These are phyloP conservation scores for Eimeria necatrix DNA, from an alignment of 169 alveolate genomes.

Conservation along the genomic window DNA sequence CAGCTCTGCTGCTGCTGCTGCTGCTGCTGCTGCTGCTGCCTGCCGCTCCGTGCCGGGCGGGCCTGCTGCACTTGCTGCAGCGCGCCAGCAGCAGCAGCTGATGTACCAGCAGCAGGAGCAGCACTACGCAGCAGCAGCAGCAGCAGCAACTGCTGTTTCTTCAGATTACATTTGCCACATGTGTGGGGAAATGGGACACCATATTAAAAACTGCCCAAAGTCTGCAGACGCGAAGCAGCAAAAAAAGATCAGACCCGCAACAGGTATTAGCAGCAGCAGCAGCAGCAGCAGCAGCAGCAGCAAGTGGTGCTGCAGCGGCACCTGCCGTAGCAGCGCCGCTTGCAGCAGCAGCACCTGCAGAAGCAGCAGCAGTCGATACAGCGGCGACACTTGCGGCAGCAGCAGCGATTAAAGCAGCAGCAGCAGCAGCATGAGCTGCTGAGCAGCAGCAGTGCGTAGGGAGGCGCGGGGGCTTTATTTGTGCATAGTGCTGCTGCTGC, in stretches of 20 bases:
- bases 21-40: conserved; percentile 1
- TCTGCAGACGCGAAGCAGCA: conserved; percentile 76
- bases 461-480: neutral
- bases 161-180: conserved; percentile 75
- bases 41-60: neutral
- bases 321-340: no score
- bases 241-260: conserved; percentile 75
- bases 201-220: conserved; percentile 65
- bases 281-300: conserved; percentile 16
- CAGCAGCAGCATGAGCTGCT: neutral
- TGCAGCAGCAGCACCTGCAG: neutral
- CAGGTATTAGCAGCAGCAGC: conserved; percentile 49
- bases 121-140: neutral
- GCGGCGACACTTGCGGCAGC: neutral
- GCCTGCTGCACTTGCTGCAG: neutral
- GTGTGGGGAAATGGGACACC: conserved; percentile 79
- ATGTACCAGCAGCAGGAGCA: conserved; percentile 52
- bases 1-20: neutral
- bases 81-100: conserved; percentile 61
- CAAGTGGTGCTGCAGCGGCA: neutral
- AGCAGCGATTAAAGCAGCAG: neutral
- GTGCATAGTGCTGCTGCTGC: neutral
- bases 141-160: conserved; percentile 59
- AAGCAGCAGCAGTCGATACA: neutral
- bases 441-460: conserved; percentile 12